Evolutionary conservation across 345 rosid species (phyloP).

Genomic region (Brassica carinata): DNA sequence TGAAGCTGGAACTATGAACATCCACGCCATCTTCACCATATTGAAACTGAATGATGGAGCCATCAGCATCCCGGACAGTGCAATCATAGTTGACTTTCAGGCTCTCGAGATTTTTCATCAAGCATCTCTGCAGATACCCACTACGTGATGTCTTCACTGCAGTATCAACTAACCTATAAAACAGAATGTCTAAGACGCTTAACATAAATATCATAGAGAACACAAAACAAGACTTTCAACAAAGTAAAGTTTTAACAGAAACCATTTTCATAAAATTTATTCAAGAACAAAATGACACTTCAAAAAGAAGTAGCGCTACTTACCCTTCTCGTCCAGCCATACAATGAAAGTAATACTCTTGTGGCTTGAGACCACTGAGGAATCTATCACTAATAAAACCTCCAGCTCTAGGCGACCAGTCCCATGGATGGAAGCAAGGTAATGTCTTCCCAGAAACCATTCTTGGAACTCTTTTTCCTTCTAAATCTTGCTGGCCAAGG

Average conservation of each 20-base stretch:
- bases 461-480: slow-evolving; percentile 96
- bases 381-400: slow-evolving; percentile 95
- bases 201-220: not conserved
- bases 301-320: not conserved
- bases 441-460: slow-evolving; percentile 99
- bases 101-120: slow-evolving; percentile 93
- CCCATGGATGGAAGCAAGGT: slow-evolving; percentile 96
- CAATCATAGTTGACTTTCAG: slow-evolving; percentile 86
- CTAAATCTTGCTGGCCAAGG: slow-evolving; percentile 97
- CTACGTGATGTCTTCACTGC: slow-evolving; percentile 99
- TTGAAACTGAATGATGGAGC: slow-evolving; percentile 84
- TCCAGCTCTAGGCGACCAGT: slow-evolving; percentile 96
- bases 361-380: slow-evolving; percentile 97
- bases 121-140: slow-evolving; percentile 98
- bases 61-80: slow-evolving; percentile 96
- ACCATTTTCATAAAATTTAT: not conserved
- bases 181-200: slow-evolving; percentile 22
- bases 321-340: slow-evolving; percentile 99
- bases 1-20: slow-evolving; percentile 84
- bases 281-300: not conserved
- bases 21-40: slow-evolving; percentile 99
- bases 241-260: not conserved
- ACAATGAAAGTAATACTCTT: slow-evolving; percentile 98
- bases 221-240: not conserved
- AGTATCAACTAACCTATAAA: slow-evolving; percentile 87